A percentile compares a stretch with the other conserved stretches of the same genome.
Conservation (phyloP, 2,329 filamentous ascomycete species). For the Botrytis hyacinthi region DNA sequence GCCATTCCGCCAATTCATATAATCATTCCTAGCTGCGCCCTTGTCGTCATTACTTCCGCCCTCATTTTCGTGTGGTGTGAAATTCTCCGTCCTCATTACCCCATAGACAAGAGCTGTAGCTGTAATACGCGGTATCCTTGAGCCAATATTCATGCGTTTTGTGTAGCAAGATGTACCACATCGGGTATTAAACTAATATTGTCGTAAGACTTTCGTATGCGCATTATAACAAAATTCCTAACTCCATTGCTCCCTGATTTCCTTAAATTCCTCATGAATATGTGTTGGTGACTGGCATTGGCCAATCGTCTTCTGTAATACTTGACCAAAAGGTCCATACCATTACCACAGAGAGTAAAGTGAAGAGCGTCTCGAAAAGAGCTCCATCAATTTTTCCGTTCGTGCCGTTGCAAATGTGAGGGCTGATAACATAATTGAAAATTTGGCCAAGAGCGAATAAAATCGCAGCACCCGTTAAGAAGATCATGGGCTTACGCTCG, state of each 20-base stretch:
- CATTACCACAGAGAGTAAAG: constrained; percentile 74
- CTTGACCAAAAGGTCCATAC: constrained; percentile 98
- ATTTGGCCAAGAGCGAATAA: constrained; percentile 91
- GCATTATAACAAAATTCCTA: constrained; percentile 32
- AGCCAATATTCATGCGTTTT: constrained; percentile 25
- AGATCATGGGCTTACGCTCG: constrained; percentile 90
- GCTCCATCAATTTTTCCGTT: constrained; percentile 86
- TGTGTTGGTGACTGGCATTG: constrained; percentile 48
- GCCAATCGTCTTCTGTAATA: constrained; percentile 99
- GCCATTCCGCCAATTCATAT: constrained; percentile 20
- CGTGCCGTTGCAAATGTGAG: constrained; percentile 83
- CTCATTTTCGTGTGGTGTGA: constrained; percentile 1
- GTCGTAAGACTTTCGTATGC: constrained; percentile 31
- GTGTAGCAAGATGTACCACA: constrained; percentile 28
- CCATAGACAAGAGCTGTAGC: constrained; percentile 16
- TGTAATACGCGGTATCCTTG: constrained; percentile 16
- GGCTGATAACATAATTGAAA: constrained; percentile 93
- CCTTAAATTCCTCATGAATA: constrained; percentile 34
- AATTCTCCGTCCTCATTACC: constrained; percentile 2
- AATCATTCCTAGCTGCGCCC: constrained; percentile 11
- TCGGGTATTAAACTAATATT: constrained; percentile 34
- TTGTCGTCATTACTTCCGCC: constrained; percentile 1
- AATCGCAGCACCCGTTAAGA: constrained; percentile 69
- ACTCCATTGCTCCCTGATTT: constrained; percentile 31
- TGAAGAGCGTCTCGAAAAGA: constrained; percentile 91